Evolutionary conservation across 768 basidiomycete species (phyloP).

Genomic region (Mycena belliarum): DNA sequence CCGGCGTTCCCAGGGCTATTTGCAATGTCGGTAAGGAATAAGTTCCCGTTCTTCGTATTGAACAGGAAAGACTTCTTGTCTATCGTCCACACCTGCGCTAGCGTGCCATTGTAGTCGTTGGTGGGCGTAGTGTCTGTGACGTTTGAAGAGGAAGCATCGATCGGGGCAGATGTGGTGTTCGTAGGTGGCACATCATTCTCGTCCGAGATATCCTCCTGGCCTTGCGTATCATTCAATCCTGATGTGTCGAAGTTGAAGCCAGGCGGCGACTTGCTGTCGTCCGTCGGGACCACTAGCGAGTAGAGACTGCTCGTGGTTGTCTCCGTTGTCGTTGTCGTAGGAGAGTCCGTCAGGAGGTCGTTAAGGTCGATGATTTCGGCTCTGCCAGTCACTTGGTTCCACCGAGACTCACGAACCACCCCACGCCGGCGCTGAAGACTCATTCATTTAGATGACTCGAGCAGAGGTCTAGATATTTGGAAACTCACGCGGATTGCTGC

Average conservation of each 20-base stretch:
- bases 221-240: neutral
- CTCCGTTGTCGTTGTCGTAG: neutral
- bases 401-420: too few relatives aligned
- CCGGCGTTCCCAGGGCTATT: neutral
- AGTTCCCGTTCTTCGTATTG: neutral
- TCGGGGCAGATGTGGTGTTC: neutral
- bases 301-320: neutral
- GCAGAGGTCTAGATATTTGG: neutral
- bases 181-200: neutral
- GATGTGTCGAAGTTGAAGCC: neutral
- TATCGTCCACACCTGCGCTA: neutral
- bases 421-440: too few relatives aligned
- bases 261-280: neutral
- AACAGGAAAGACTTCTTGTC: neutral
- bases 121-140: neutral
- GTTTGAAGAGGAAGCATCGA: neutral
- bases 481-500: too few relatives aligned
- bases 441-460: too few relatives aligned
- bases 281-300: neutral
- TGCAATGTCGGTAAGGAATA: neutral
- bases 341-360: neutral
- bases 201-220: neutral
- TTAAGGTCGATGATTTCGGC: too few relatives aligned
- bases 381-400: too few relatives aligned
- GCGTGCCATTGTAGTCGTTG: neutral